phyloP scores from a whole-genome alignment of 192 early-diverging fungal species.

The Dissophora ornata region DNA sequence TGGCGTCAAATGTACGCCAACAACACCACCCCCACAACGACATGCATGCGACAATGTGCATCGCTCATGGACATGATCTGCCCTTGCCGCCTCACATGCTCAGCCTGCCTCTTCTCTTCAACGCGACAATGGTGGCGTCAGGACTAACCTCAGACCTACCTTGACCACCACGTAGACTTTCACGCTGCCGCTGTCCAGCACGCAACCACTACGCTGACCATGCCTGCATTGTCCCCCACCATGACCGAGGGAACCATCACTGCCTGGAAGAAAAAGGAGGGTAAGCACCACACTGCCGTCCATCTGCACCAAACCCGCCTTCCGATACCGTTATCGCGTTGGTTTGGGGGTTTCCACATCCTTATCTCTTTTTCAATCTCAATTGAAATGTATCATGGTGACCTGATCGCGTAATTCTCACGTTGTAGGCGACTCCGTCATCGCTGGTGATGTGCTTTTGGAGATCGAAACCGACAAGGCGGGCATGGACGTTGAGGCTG shows the following conservation, averaged over 20 bases:
- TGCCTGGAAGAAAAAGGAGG: constrained; percentile 90
- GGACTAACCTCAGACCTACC: too few relatives aligned
- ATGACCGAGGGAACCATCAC: constrained; percentile 98
- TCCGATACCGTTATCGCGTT: too few relatives aligned
- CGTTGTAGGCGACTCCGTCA: constrained; percentile 81
- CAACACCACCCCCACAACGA: too few relatives aligned
- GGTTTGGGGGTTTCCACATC: neutral
- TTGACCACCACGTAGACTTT: constrained; percentile 47
- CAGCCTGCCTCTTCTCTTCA: too few relatives aligned
- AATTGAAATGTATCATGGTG: constrained; percentile 1
- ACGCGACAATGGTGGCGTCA: too few relatives aligned
- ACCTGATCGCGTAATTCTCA: constrained; percentile 24
- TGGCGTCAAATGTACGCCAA: constrained; percentile 42
- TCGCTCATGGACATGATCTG: neutral
- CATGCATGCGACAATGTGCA: too few relatives aligned
- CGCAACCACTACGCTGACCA: constrained; percentile 71
- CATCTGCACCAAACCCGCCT: neutral
- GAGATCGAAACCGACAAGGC: constrained; percentile 99
- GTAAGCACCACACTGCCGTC: constrained; percentile 28
- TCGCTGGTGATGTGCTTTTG: constrained; percentile 91
- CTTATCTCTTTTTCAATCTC: constrained; percentile 9
- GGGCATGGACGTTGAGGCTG: constrained; percentile 98
- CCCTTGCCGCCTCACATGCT: neutral
- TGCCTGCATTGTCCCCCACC: constrained; percentile 97
- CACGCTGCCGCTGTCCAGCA: constrained; percentile 60